Evolutionary conservation across 257 asterid species (phyloP).

Genomic region (Nicotiana obtusifolia): DNA sequence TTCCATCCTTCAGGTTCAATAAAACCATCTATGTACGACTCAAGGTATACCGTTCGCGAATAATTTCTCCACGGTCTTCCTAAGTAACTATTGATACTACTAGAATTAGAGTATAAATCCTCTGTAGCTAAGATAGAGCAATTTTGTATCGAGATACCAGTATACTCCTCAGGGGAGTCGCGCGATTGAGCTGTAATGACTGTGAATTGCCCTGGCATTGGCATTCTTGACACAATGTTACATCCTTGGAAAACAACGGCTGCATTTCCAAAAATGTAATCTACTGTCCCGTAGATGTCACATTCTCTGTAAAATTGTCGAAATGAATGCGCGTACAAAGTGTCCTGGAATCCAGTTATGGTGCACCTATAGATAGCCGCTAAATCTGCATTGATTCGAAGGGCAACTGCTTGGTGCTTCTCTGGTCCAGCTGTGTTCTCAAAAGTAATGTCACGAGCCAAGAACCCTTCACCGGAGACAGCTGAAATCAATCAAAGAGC

Average conservation of each 20-base stretch:
- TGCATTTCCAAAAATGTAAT: constrained; percentile 88
- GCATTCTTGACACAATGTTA: constrained; percentile 60
- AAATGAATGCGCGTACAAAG: constrained; percentile 66
- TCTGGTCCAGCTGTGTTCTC: constrained; percentile 80
- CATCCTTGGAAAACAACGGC: constrained; percentile 75
- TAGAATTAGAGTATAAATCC: constrained; percentile 36
- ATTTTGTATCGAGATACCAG: constrained; percentile 74
- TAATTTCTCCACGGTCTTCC: constrained; percentile 87
- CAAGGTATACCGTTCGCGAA: constrained; percentile 55
- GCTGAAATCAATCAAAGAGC: constrained; percentile 36
- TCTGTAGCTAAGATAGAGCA: constrained; percentile 60
- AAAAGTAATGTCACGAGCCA: constrained; percentile 73
- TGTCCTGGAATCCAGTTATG: constrained; percentile 67
- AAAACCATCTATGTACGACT: constrained; percentile 56
- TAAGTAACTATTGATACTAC: constrained; percentile 43
- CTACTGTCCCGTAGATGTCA: constrained; percentile 74
- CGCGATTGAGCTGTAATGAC: constrained; percentile 77
- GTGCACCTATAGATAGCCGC: constrained; percentile 63
- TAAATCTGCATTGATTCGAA: constrained; percentile 66
- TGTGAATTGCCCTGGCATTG: constrained; percentile 57
- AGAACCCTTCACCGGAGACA: constrained; percentile 71
- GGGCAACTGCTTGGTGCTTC: constrained; percentile 87
- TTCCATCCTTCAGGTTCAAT: constrained; percentile 61
- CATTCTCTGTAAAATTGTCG: constrained; percentile 88
- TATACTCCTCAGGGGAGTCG: constrained; percentile 37